Evolutionary conservation across 108 stramenopile species (phyloP).

Genomic region (Hondaea fermentalgiana): DNA sequence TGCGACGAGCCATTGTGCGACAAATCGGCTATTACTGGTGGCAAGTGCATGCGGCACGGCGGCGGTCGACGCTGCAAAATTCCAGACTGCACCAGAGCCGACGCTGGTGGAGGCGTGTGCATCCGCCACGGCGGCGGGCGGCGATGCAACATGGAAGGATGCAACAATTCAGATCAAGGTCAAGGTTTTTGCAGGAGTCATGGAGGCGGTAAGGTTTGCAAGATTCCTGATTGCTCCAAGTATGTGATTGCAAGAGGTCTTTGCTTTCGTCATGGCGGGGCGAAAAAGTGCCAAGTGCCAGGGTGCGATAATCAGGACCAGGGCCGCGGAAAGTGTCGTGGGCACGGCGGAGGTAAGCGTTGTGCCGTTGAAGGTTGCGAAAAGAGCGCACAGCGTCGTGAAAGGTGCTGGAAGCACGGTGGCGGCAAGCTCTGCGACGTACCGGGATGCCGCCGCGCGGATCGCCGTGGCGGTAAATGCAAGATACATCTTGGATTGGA

Average conservation of each 20-base stretch:
- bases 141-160: background rate
- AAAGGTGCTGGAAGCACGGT: background rate
- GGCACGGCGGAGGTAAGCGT: background rate
- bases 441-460: background rate
- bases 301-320: background rate
- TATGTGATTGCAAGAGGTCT: slow-evolving; percentile 25
- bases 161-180: background rate
- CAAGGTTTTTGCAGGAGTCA: background rate
- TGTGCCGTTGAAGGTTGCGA: background rate
- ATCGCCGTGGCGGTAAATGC: no score
- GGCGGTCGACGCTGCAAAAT: background rate
- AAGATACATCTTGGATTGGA: no score
- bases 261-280: slow-evolving; percentile 93
- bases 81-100: background rate
- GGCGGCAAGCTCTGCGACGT: background rate
- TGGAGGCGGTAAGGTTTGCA: background rate
- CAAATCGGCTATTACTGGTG: background rate
- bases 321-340: background rate
- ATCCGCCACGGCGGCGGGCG: background rate
- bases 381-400: background rate
- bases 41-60: background rate
- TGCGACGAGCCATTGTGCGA: background rate
- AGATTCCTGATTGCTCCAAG: background rate
- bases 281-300: slow-evolving; percentile 20
- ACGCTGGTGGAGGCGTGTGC: background rate